Evolutionary conservation across 2,329 filamentous ascomycete species (phyloP), one percentile per base, ranked within the genome.

Genomic region (Nemania bipapillata): DNA sequence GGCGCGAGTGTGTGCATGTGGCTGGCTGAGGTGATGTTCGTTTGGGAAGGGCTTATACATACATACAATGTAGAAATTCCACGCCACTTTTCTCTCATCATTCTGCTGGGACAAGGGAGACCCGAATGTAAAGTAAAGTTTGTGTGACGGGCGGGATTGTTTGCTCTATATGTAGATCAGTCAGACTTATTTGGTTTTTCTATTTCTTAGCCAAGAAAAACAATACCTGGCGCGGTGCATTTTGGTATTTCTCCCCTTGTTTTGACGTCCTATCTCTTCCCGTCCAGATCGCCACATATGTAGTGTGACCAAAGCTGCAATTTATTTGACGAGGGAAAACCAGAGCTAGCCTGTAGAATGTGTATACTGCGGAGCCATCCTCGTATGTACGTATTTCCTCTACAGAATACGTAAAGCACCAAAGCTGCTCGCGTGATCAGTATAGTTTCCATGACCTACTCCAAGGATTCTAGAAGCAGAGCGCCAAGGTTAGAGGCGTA

Each of bases 381-480:
- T 20, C 17, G 17, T 20, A 20, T n/a, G 6, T 45, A 45, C 20
- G n/a, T 4, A n/a, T n/a, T 15, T 4, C 17, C 37, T 40, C 15
- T 40, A 15, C 37, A 40, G 9, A 32, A 9, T 32, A 32, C 30
- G 30, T 32, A 32, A 9, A 4, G 30, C 4, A 17, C n/a, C n/a
- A n/a, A n/a, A n/a, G n/a, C n/a, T n/a, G n/a, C n/a, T 40, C 9
- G 42, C 53, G 30, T 50, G 30, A 57, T 17, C 6, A 26, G 32
- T 32, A 54, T 26, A 54, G 50, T 35, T 54, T 54, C 50, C 50
- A 30, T n/a, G 26, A 17, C 5, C 26, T 28, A 15, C 17, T 57
- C 15, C 28, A 57, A 37, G 32, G 53, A 35, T 64, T 64, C 61
- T 58, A 52, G 61, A 64, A 65, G 65, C 54, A 55, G 30, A 37